Conservation (phyloP, 2,329 filamentous ascomycete genomes). For the Claviceps maximensis region DNA sequence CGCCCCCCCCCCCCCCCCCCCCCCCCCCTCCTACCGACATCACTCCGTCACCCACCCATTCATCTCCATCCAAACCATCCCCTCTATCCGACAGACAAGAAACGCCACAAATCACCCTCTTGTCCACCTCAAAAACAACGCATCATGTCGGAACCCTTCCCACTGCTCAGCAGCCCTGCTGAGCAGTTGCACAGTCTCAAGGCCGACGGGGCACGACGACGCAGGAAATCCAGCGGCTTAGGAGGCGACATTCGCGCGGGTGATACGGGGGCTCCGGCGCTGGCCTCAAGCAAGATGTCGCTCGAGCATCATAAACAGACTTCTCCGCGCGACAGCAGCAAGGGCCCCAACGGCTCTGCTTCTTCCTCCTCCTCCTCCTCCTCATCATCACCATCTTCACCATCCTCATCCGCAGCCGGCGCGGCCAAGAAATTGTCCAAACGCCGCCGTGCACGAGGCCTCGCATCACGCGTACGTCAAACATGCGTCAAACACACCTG, state of each 20-base stretch:
- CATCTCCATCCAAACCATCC: background rate
- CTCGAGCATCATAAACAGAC: conserved; percentile 14
- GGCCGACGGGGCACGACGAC: conserved; percentile 28
- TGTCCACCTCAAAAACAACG: background rate
- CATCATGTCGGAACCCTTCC: conserved; percentile 42
- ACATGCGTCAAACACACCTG: conserved; percentile 48
- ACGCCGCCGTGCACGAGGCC: conserved; percentile 40
- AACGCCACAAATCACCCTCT: background rate
- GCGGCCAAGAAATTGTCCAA: conserved; percentile 33
- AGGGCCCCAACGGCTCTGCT: conserved; percentile 8
- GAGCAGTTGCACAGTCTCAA: conserved; percentile 33
- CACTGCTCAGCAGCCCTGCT: conserved; percentile 36
- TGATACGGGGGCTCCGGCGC: conserved; percentile 41
- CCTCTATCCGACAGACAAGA: background rate
- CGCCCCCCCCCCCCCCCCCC: background rate
- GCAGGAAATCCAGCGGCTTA: conserved; percentile 43
- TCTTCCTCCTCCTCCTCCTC: background rate
- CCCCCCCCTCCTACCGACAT: background rate
- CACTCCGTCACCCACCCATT: background rate
- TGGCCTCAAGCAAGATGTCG: conserved; percentile 39
- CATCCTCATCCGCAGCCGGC: background rate
- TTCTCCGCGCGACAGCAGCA: conserved; percentile 4
- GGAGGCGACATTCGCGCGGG: conserved; percentile 39
- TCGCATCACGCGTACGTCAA: conserved; percentile 35
- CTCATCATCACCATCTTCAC: background rate